Evolutionary conservation across 495 filamentous ascomycete species (phyloP).

Genomic region (Xylaria intraflava): DNA sequence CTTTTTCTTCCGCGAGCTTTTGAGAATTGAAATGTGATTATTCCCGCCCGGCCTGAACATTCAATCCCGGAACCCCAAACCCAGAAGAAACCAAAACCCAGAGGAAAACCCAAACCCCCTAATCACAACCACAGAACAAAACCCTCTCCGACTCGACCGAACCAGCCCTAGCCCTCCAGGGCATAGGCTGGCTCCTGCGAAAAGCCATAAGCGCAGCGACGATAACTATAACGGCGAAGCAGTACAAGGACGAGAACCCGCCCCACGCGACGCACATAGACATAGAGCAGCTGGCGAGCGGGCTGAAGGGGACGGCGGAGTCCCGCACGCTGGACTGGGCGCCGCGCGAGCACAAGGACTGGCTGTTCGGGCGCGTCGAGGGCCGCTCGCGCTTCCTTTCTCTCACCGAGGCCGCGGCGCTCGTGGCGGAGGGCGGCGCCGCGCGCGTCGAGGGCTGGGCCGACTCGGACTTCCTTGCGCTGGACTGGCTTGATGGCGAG

Average conservation of each 20-base stretch:
- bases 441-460: conserved; percentile 15
- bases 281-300: conserved; percentile 70
- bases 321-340: conserved; percentile 63
- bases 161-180: conserved; percentile 70
- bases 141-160: conserved; percentile 66
- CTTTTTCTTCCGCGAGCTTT: too few species aligned
- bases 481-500: conserved; percentile 46
- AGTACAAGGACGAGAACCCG: conserved; percentile 46
- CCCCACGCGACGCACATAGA: conserved; percentile 60
- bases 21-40: too few species aligned
- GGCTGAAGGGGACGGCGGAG: conserved; percentile 67
- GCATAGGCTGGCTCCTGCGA: conserved; percentile 75
- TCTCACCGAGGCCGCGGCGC: conserved; percentile 21
- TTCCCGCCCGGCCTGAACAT: too few species aligned
- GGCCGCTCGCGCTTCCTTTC: conserved; percentile 54
- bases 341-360: conserved; percentile 65
- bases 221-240: conserved; percentile 61
- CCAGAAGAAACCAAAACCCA: not conserved
- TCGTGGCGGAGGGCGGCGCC: conserved; percentile 11
- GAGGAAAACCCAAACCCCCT: not conserved
- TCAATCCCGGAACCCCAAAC: not conserved
- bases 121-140: conserved; percentile 56
- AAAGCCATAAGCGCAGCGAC: conserved; percentile 66
- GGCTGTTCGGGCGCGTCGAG: conserved; percentile 68
- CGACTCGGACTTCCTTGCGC: conserved; percentile 41